Conservation (phyloP, 371 early-diverging fungal genomes). For the Syncephalastrum racemosum region DNA sequence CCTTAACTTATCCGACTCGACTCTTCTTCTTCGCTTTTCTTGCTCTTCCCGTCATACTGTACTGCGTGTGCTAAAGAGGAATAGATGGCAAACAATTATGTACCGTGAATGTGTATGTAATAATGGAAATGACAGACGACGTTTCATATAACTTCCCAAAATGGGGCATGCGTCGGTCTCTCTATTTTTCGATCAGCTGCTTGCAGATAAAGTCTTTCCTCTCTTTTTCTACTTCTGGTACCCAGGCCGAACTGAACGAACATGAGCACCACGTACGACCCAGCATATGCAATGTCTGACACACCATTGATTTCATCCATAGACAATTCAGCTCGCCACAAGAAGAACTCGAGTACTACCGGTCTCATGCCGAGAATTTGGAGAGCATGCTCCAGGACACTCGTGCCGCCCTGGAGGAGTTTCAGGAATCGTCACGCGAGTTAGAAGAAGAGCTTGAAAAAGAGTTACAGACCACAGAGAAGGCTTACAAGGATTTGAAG, state of each 20-base stretch:
- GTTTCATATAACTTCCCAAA: slow-evolving; percentile 1
- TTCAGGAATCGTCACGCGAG: slow-evolving; percentile 61
- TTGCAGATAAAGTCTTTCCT: neutral
- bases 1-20: neutral
- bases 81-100: too few relatives aligned
- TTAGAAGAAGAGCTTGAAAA: slow-evolving; percentile 66
- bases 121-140: neutral
- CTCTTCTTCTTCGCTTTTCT: neutral
- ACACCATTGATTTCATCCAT: neutral
- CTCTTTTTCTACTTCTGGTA: neutral
- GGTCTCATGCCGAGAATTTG: slow-evolving; percentile 46
- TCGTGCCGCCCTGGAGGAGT: slow-evolving; percentile 60
- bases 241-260: neutral
- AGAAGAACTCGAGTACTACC: slow-evolving; percentile 62
- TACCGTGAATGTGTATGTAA: neutral
- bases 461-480: slow-evolving; percentile 62
- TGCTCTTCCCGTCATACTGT: slow-evolving; percentile 1
- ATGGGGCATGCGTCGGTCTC: neutral
- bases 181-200: neutral
- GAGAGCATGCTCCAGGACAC: slow-evolving; percentile 57
- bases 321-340: slow-evolving; percentile 51
- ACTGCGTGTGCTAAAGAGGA: too few relatives aligned
- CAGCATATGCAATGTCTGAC: neutral
- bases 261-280: slow-evolving; percentile 4
- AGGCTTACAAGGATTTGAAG: slow-evolving; percentile 61